Base-by-base conservation (phyloP, 176 grass and related monocot genomes). In the Cenchrus purpureus region DNA sequence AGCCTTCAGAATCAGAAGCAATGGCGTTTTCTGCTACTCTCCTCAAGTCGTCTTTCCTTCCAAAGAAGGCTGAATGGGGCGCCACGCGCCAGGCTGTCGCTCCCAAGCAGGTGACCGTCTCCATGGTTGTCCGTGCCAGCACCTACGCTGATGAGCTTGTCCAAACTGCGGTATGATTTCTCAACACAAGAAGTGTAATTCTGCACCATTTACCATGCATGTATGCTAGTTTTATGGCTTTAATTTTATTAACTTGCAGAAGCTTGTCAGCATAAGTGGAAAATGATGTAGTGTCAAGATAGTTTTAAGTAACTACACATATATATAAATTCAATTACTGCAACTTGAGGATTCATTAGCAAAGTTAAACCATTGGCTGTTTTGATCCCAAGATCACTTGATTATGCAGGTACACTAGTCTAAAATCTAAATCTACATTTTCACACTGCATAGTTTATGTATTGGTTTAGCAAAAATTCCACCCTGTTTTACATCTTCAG, bases 21-120 rank as follows among this genome's bases (percentile, higher is more conserved):
- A 99, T 99, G 97, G 94, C 94, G 49, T 94, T 92, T 78, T 92
- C 94, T 78, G 92, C 94, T 79, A 88, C 97, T 90, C 86, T 99
- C 84, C 97, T 97, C 86, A 97, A 94, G 73, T 99, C 94, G 20
- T 99, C 97, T 73, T 99, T 99, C 97, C 94, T 97, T 80, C 94
- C 97, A 86, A 99, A 91, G 86, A 99, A 86, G 66, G 74, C 92
- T 7, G 92, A 99, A 87, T 99, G 94, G 90, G 88, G 89, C 56
- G 59, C 54, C 74, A 76, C 79, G 0, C 84, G 79, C 56, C 84
- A 89, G 45, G 82, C 76, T 14, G 73, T 86, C 0, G n/a, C 63
- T 65, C 48, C 84, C 86, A 92, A 92, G 74, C 83, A 78, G 12
- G 79, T 88, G 19, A 79, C 87, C 0, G 90, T 99, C 83, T 91